Evolutionary conservation across 305 asterid genomes (phyloP), one percentile per base, ranked within the genome.

Genomic region (Euphrasia arctica): DNA sequence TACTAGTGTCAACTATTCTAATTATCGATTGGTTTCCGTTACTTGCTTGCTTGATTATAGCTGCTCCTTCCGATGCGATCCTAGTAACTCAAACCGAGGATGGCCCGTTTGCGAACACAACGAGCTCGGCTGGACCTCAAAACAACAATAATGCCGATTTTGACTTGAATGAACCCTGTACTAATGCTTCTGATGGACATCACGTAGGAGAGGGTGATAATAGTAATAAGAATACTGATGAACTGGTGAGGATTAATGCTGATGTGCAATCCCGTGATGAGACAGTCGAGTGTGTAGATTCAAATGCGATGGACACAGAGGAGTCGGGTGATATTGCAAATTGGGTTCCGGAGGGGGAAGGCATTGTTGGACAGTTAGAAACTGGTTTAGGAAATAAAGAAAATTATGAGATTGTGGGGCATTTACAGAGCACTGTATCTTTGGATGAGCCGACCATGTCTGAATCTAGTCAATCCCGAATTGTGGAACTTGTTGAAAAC

Each of bases 401-500:
- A 36, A 36, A 42, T 36, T 50, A 64, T 66, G 67, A 22, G 41
- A 41, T 63, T n/a, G 25, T 12, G 5, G 67, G 60, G 18, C 42
- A 70, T 69, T 72, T 68, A 70, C 67, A 68, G 36, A 66, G 67
- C 54, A 63, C 60, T 66, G 75, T 45, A 32, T 72, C 68, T 65
- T 56, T 67, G 70, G 70, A 75, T 4, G 78, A 67, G 45, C 63
- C 76, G 47, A 54, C 77, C 70, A 59, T 81, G 52, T 74, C 85
- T 15, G 80, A 66, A 45, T 86, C 95, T 45, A 80, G 79, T 60
- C 84, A 92, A 72, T 55, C 68, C 39, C 78, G 69, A 68, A 66
- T 68, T 60, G 51, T 72, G 64, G 91, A 80, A 63, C 78, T 76
- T 72, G 75, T 93, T 50, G 97, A 90, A 68, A 89, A 85, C 58